Percentiles rank a stretch among this genome's conserved stretches.
These are phyloP conservation scores for Lentinula sp. DNA, from an alignment of 768 basidiomycete genomes.

Conservation along the genomic window DNA sequence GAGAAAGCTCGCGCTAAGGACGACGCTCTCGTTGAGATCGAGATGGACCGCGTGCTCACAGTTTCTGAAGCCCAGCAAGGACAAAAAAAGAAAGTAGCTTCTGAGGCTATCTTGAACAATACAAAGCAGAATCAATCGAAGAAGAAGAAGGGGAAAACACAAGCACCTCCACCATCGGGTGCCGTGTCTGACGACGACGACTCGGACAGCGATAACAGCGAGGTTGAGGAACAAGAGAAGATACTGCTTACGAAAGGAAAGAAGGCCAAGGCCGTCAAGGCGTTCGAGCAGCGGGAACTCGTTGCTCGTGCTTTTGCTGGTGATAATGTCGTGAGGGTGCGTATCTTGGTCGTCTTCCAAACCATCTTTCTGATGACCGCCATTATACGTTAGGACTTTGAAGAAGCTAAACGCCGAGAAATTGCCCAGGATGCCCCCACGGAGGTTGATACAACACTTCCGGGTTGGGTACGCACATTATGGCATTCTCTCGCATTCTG, in stretches of 20 bases:
- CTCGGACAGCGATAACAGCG: slow-evolving; percentile 57
- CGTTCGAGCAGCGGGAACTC: slow-evolving; percentile 87
- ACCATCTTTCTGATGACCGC: not conserved
- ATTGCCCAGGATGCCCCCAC: slow-evolving; percentile 83
- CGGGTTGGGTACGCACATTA: slow-evolving; percentile 76
- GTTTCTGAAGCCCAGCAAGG: slow-evolving; percentile 8
- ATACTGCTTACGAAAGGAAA: slow-evolving; percentile 34
- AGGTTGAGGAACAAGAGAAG: slow-evolving; percentile 65
- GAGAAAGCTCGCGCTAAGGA: slow-evolving; percentile 56
- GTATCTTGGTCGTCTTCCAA: slow-evolving; percentile 12
- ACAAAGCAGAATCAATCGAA: slow-evolving; percentile 29
- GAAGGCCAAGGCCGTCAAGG: slow-evolving; percentile 35
- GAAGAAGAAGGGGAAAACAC: slow-evolving; percentile 34
- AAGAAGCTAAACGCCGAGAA: slow-evolving; percentile 74
- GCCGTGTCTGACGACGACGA: slow-evolving; percentile 19
- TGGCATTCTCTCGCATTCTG: not conserved
- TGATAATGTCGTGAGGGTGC: slow-evolving; percentile 88
- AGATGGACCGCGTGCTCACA: slow-evolving; percentile 43
- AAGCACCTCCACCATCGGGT: slow-evolving; percentile 50
- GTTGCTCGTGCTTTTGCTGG: slow-evolving; percentile 95
- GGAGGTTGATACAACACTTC: slow-evolving; percentile 83
- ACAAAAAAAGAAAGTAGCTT: not conserved
- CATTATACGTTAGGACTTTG: slow-evolving; percentile 64
- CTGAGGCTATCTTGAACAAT: not conserved
- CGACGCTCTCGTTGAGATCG: slow-evolving; percentile 79